Evolutionary conservation across 2,329 filamentous ascomycete species (phyloP).

Genomic region (Aureobasidium vineae): DNA sequence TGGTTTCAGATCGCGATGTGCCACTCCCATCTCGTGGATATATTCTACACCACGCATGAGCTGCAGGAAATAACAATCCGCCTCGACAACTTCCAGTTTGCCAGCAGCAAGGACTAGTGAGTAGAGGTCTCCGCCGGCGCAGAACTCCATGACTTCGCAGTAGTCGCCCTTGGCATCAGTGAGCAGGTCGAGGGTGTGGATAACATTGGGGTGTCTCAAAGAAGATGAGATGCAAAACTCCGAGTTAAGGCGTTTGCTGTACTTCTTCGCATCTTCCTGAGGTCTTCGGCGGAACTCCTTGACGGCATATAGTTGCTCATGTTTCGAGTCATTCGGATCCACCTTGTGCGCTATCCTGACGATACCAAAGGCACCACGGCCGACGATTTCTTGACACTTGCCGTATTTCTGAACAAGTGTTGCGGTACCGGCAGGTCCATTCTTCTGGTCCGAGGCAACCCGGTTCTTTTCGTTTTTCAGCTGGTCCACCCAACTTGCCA

Average conservation of each 20-base stretch:
- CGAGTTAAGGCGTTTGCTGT: conserved; percentile 93
- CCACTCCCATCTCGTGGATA: conserved; percentile 98
- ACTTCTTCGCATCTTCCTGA: conserved; percentile 94
- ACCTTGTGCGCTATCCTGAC: conserved; percentile 97
- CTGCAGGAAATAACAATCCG: conserved; percentile 98
- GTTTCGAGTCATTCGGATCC: conserved; percentile 69
- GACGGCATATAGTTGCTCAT: conserved; percentile 91
- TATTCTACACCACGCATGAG: conserved; percentile 99
- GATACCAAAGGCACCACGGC: conserved; percentile 93
- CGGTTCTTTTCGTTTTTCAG: conserved; percentile 82
- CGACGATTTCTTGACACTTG: conserved; percentile 96
- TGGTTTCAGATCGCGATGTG: conserved; percentile 93
- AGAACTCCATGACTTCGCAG: conserved; percentile 99
- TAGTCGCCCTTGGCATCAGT: conserved; percentile 97
- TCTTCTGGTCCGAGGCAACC: conserved; percentile 71
- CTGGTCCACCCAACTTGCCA: conserved; percentile 95
- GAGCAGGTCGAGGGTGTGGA: conserved; percentile 92
- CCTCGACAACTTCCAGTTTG: conserved; percentile 87
- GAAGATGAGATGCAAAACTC: conserved; percentile 99
- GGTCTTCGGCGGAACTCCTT: conserved; percentile 96
- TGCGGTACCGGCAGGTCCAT: conserved; percentile 68
- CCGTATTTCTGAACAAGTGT: conserved; percentile 95
- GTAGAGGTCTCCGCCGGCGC: conserved; percentile 92
- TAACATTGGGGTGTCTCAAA: conserved; percentile 94
- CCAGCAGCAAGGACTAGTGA: conserved; percentile 87